Evolutionary conservation across 257 asterid genomes (phyloP).

Genomic region (Nemophila menziesii): DNA sequence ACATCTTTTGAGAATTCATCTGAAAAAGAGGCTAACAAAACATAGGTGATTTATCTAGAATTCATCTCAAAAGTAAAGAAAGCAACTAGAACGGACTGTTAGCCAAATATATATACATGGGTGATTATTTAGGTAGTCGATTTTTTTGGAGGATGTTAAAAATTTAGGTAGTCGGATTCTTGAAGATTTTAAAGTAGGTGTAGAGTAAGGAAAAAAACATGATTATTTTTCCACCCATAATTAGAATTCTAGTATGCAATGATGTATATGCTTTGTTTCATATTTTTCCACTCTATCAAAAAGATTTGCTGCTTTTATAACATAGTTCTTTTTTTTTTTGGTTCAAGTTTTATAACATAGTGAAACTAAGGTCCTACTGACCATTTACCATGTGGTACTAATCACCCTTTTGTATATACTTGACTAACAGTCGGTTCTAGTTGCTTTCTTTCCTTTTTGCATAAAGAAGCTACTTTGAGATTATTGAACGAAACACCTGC

Average conservation of each 20-base stretch:
- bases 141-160: too few relatives aligned
- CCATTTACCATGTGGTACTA: neutral
- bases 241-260: neutral
- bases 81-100: neutral
- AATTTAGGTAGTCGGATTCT: too few relatives aligned
- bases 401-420: neutral
- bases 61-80: neutral
- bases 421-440: neutral
- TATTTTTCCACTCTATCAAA: neutral
- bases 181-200: too few relatives aligned
- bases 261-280: too few relatives aligned
- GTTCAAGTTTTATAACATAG: conserved; percentile 3
- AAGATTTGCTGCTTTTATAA: conserved; percentile 5
- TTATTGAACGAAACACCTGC: neutral
- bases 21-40: conserved; percentile 14
- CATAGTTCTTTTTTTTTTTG: too few relatives aligned
- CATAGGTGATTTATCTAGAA: neutral
- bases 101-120: neutral
- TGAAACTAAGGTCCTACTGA: neutral
- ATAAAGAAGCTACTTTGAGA: conserved; percentile 3
- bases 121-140: neutral
- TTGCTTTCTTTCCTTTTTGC: neutral
- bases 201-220: too few relatives aligned
- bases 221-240: too few relatives aligned
- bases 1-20: conserved; percentile 29